Base-by-base conservation (phyloP, 2,329 filamentous ascomycete species). In the Massarina eburnea region DNA sequence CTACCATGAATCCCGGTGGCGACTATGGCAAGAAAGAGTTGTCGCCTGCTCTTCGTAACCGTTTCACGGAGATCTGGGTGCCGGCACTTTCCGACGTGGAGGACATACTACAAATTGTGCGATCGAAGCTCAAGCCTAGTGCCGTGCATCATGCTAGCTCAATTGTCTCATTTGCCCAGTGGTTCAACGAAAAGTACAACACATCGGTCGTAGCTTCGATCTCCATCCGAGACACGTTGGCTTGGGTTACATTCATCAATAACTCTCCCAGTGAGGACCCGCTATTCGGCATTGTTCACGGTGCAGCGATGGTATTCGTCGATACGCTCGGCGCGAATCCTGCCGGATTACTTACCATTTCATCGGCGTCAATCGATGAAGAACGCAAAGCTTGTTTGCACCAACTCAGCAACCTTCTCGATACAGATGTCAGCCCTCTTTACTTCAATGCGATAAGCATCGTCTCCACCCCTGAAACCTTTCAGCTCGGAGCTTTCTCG, bases 31-130 rank as follows among this genome's bases (percentile, higher is more conserved):
- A 99, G 74, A 90, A 92, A 58, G 94, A 99, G 68, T 80, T 99
- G 10, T 99, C 94, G 1, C 94, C 94, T 3, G 95, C 94, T 12
- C 75, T 99, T 48, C 82, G 94, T 36, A 99, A 99, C 67, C 88
- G 94, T 49, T 96, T 99, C 67, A 99, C 94, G 0, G 94, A 99
- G 71, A 96, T 99, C 8, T 99, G 94, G 94, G 94, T 97, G 0
- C 91, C 94, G 1, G 82, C 91, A 1, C 75, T 97, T 47, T 91
- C 90, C 1, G 88, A 92, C 48, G 81, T 83, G 41, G 85, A 91
- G 22, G 95, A 99, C 64, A 85, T 97, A 26, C 73, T 91, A 17
- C 87, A 95, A 34, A 99, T 99, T 55, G 83, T 97, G 14, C 76
- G 79, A 41, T 83, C 85, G 10, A 96, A 95, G 67, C 76, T 99